Percentiles rank a stretch among this genome's conserved stretches.
phyloP scores from a whole-genome alignment of 805 yeast genomes.

The Pichia cephalocereana region DNA sequence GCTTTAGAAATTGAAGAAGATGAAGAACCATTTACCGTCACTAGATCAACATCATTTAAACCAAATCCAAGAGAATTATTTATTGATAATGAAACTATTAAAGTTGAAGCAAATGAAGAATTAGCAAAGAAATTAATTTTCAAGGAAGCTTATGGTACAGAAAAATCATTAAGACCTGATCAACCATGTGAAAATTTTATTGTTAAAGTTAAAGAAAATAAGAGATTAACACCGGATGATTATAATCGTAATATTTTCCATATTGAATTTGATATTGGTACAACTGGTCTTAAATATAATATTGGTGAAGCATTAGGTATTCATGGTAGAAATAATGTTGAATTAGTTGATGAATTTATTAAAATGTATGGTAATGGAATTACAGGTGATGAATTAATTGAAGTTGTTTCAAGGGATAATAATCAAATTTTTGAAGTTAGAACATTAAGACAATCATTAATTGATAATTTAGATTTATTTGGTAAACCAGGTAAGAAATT shows the following conservation, averaged over 20 bases:
- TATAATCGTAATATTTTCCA: conserved; percentile 95
- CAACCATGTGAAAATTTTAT: conserved; percentile 75
- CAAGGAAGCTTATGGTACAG: conserved; percentile 64
- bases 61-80: conserved; percentile 52
- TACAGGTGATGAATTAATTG: conserved; percentile 57
- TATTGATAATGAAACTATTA: conserved; percentile 32
- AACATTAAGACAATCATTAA: conserved; percentile 72
- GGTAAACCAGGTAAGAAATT: conserved; percentile 96
- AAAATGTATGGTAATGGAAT: conserved; percentile 70
- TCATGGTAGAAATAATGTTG: conserved; percentile 75
- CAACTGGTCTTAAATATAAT: conserved; percentile 84
- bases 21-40: conserved; percentile 34
- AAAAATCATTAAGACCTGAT: conserved; percentile 74
- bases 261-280: conserved; percentile 84
- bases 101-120: conserved; percentile 31
- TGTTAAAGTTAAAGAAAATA: conserved; percentile 85
- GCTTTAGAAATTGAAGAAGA: conserved; percentile 12
- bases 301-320: conserved; percentile 97
- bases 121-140: conserved; percentile 67
- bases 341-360: conserved; percentile 61
- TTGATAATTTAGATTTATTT: conserved; percentile 76
- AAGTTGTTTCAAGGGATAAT: conserved; percentile 62
- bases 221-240: conserved; percentile 80
- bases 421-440: conserved; percentile 52
- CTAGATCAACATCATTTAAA: conserved; percentile 48